Evolutionary conservation across 1,139 yeast species (phyloP).

Genomic region (Barnettozyma hawaiiensis): DNA sequence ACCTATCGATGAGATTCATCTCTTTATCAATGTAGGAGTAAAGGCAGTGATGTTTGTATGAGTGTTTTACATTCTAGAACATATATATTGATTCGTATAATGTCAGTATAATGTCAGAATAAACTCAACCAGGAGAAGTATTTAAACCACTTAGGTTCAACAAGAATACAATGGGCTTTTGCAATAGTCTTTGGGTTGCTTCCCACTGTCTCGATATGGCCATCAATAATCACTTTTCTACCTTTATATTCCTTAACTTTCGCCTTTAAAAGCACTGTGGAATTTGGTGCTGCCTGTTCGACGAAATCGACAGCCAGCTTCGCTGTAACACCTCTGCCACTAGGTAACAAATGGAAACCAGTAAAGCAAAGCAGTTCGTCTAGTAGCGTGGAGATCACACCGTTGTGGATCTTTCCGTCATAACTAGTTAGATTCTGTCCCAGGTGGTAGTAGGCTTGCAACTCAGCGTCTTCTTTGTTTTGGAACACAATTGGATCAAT

Average conservation of each 20-base stretch:
- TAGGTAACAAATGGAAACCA: constrained; percentile 82
- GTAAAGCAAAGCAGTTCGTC: constrained; percentile 87
- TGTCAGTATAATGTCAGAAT: constrained; percentile 16
- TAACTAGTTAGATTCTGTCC: constrained; percentile 62
- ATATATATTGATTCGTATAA: not conserved
- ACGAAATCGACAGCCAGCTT: constrained; percentile 58
- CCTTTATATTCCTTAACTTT: constrained; percentile 65
- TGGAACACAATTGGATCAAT: constrained; percentile 60
- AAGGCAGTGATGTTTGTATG: no score
- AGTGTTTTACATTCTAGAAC: no score
- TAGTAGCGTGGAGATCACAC: constrained; percentile 71
- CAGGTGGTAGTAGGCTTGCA: constrained; percentile 61
- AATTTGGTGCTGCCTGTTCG: constrained; percentile 59
- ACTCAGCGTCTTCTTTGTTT: constrained; percentile 40
- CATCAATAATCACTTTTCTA: constrained; percentile 43
- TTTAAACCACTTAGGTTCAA: constrained; percentile 79
- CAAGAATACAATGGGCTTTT: constrained; percentile 55
- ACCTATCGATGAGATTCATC: no score
- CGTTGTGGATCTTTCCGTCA: constrained; percentile 75
- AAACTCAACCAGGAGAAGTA: constrained; percentile 53
- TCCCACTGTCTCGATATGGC: constrained; percentile 23
- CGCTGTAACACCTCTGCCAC: constrained; percentile 88
- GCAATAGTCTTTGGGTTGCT: constrained; percentile 39
- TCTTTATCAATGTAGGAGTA: no score
- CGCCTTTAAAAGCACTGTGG: constrained; percentile 64